These are phyloP conservation scores for Anthracocystis panici-leucophaei DNA, from an alignment of 1,284 basidiomycete species.

Conservation along the genomic window DNA sequence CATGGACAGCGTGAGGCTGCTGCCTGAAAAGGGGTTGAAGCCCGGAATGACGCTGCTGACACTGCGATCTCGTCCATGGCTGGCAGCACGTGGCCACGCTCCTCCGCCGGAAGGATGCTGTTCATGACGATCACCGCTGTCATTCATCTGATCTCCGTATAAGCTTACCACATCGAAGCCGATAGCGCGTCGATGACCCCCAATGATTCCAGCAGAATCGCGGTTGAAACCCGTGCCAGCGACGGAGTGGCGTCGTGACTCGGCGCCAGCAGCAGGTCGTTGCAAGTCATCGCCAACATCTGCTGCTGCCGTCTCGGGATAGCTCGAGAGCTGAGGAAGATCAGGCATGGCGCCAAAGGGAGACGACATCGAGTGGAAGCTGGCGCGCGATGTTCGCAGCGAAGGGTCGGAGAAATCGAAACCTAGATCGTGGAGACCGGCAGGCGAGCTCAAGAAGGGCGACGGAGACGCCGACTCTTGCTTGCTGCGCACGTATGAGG, in stretches of 20 bases:
- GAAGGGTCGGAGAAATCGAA: conserved; percentile 29
- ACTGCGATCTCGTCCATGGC: conserved; percentile 33
- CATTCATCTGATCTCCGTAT: not conserved
- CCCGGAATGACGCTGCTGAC: conserved; percentile 29
- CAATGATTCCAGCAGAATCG: conserved; percentile 37
- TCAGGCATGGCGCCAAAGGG: conserved; percentile 32
- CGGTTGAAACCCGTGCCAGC: conserved; percentile 20
- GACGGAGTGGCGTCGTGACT: conserved; percentile 59
- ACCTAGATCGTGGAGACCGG: conserved; percentile 29
- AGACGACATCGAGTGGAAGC: conserved; percentile 24
- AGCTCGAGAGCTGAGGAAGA: conserved; percentile 33
- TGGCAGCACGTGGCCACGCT: conserved; percentile 23
- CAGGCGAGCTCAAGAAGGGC: conserved; percentile 44
- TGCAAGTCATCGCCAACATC: not conserved
- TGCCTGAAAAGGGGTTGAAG: conserved; percentile 46
- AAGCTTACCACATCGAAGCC: conserved; percentile 49
- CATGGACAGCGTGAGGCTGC: conserved; percentile 53
- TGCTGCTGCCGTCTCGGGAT: conserved; percentile 16
- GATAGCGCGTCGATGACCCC: conserved; percentile 54
- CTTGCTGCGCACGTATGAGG: conserved; percentile 31
- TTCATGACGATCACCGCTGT: not conserved
- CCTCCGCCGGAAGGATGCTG: not conserved
- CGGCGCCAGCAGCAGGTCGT: conserved; percentile 28
- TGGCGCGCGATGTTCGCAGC: conserved; percentile 19
- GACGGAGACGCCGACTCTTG: conserved; percentile 29